These are phyloP conservation scores for Eucalyptus shirleyi DNA, from an alignment of 345 rosid species.

Conservation along the genomic window DNA sequence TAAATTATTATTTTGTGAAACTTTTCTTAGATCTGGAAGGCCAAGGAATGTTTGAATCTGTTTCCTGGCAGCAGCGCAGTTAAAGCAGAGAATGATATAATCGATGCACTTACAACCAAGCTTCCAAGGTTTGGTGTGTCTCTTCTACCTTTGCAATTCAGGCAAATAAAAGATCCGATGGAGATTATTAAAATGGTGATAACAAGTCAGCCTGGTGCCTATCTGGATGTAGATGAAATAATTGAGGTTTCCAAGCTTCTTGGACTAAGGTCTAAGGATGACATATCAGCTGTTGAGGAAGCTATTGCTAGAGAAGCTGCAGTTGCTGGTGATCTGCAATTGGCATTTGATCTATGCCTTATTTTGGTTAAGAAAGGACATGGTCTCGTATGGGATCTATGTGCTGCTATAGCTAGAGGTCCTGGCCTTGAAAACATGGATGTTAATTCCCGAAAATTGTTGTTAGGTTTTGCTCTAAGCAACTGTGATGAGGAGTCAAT, in stretches of 20 bases:
- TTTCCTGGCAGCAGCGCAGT: slow-evolving; percentile 73
- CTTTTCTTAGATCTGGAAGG: slow-evolving; percentile 79
- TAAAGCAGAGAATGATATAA: slow-evolving; percentile 73
- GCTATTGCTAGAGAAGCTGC: slow-evolving; percentile 99
- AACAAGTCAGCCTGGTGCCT: slow-evolving; percentile 78
- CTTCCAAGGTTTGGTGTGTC: slow-evolving; percentile 93
- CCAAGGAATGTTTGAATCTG: slow-evolving; percentile 84
- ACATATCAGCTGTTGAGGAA: slow-evolving; percentile 79
- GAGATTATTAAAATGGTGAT: slow-evolving; percentile 95
- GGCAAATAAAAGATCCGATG: slow-evolving; percentile 94
- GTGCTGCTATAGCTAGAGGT: slow-evolving; percentile 98
- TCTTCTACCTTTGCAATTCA: slow-evolving; percentile 82
- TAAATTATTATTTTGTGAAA: neutral
- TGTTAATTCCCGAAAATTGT: slow-evolving; percentile 59
- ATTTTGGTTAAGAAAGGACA: slow-evolving; percentile 81
- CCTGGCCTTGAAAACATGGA: slow-evolving; percentile 92
- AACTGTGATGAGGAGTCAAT: slow-evolving; percentile 93
- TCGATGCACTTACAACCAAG: slow-evolving; percentile 77
- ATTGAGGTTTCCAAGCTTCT: slow-evolving; percentile 95
- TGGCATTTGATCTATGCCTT: slow-evolving; percentile 92
- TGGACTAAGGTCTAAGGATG: slow-evolving; percentile 72
- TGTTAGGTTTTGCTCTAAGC: slow-evolving; percentile 85
- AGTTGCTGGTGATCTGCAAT: slow-evolving; percentile 89
- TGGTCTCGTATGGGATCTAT: slow-evolving; percentile 91
- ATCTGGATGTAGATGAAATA: slow-evolving; percentile 80